Evolutionary conservation across 306 rosid genomes (phyloP).

Genomic region (Trifolium fragiferum): DNA sequence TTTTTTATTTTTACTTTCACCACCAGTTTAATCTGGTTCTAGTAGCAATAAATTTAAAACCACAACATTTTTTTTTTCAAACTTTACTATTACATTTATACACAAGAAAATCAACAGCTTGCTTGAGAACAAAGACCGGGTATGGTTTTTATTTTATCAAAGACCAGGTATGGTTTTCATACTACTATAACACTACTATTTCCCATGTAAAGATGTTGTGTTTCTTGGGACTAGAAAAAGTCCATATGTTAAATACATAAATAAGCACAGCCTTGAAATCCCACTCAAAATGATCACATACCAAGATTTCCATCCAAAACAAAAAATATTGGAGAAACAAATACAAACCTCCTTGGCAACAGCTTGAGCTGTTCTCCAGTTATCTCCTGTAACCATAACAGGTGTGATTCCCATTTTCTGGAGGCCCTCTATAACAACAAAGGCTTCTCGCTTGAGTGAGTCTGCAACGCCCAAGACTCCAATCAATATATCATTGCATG

Average conservation of each 20-base stretch:
- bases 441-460: constrained; percentile 95
- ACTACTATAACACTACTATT: not conserved
- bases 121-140: constrained; percentile 14
- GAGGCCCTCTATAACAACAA: constrained; percentile 91
- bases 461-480: constrained; percentile 96
- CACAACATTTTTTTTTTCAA: constrained; percentile 11
- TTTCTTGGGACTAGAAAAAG: constrained; percentile 20
- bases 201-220: constrained; percentile 27
- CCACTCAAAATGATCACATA: constrained; percentile 27
- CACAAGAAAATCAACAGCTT: constrained; percentile 31
- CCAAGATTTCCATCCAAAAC: constrained; percentile 28
- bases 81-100: constrained; percentile 9
- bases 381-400: constrained; percentile 98
- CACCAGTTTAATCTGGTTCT: no score
- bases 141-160: not conserved
- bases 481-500: constrained; percentile 60
- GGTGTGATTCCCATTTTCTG: constrained; percentile 87
- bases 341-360: constrained; percentile 90
- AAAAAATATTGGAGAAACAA: constrained; percentile 3
- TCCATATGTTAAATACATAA: constrained; percentile 5
- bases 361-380: constrained; percentile 97
- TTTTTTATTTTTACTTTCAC: no score
- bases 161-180: not conserved
- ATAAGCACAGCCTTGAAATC: constrained; percentile 31
- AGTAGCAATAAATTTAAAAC: constrained; percentile 4